Conservation (phyloP, 331 rosid species). For the Malus hybrid region DNA sequence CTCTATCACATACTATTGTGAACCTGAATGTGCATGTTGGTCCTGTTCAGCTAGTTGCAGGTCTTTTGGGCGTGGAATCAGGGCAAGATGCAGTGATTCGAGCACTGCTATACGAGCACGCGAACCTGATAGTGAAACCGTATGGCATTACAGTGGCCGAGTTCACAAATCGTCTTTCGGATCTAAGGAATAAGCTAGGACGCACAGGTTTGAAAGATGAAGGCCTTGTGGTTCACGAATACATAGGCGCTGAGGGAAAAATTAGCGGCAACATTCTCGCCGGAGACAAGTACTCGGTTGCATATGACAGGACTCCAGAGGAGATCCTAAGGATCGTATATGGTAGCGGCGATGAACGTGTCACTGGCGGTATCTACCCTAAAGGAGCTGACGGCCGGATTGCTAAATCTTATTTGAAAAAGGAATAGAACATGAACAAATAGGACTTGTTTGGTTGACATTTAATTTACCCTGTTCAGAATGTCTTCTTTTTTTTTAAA, state of each 20-base stretch:
- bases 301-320: slow-evolving; percentile 50
- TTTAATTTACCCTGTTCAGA: not conserved
- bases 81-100: slow-evolving; percentile 78
- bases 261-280: slow-evolving; percentile 49
- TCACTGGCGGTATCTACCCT: slow-evolving; percentile 68
- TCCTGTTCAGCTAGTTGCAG: slow-evolving; percentile 52
- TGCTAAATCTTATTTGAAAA: slow-evolving; percentile 30
- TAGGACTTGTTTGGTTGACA: not conserved
- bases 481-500: too few species aligned
- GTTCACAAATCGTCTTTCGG: slow-evolving; percentile 54
- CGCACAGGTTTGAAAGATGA: slow-evolving; percentile 54
- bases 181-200: slow-evolving; percentile 50
- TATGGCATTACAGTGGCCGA: slow-evolving; percentile 45
- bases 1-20: not conserved
- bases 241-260: slow-evolving; percentile 36
- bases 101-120: slow-evolving; percentile 34
- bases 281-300: slow-evolving; percentile 33
- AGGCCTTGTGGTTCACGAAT: slow-evolving; percentile 43
- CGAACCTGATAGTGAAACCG: slow-evolving; percentile 7
- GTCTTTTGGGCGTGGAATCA: slow-evolving; percentile 65
- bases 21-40: not conserved
- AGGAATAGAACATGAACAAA: not conserved
- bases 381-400: slow-evolving; percentile 55
- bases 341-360: slow-evolving; percentile 43
- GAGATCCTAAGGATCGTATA: slow-evolving; percentile 70